phyloP scores from a whole-genome alignment of 2,329 filamentous ascomycete species.

The Nothopassalora personata region DNA sequence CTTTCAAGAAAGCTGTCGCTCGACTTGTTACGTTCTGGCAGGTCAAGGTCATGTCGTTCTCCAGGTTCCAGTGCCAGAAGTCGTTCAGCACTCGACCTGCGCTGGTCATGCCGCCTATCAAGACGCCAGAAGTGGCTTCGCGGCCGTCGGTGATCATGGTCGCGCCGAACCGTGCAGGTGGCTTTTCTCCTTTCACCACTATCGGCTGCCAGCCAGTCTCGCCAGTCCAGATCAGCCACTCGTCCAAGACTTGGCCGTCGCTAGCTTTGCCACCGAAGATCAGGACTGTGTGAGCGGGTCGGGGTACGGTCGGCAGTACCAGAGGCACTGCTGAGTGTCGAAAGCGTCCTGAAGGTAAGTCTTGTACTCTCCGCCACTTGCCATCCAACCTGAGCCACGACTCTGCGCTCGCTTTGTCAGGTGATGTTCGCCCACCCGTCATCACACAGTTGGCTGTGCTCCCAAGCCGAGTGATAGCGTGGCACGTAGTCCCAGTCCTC shows the following conservation, averaged over 20 bases:
- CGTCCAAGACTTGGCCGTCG: slow-evolving; percentile 38
- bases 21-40: slow-evolving; percentile 24
- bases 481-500: slow-evolving; percentile 56
- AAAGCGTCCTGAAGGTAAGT: slow-evolving; percentile 67
- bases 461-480: slow-evolving; percentile 65
- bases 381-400: slow-evolving; percentile 67
- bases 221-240: slow-evolving; percentile 43
- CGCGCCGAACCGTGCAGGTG: slow-evolving; percentile 53
- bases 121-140: slow-evolving; percentile 49
- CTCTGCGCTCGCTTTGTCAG: slow-evolving; percentile 61
- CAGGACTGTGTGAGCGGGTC: slow-evolving; percentile 35
- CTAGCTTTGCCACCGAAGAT: slow-evolving; percentile 45
- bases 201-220: slow-evolving; percentile 49
- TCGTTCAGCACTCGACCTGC: slow-evolving; percentile 60
- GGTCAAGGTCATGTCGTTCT: slow-evolving; percentile 36
- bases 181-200: slow-evolving; percentile 28
- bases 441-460: slow-evolving; percentile 55
- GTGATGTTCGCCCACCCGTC: slow-evolving; percentile 73
- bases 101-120: slow-evolving; percentile 65
- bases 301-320: slow-evolving; percentile 27
- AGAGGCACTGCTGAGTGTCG: slow-evolving; percentile 62
- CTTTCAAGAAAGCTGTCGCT: slow-evolving; percentile 24
- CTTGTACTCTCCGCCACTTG: slow-evolving; percentile 59
- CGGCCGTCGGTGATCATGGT: slow-evolving; percentile 43
- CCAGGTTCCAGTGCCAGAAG: slow-evolving; percentile 58